These are phyloP conservation scores for Fraxinus platypoda DNA, from an alignment of 305 asterid species.

Conservation along the genomic window DNA sequence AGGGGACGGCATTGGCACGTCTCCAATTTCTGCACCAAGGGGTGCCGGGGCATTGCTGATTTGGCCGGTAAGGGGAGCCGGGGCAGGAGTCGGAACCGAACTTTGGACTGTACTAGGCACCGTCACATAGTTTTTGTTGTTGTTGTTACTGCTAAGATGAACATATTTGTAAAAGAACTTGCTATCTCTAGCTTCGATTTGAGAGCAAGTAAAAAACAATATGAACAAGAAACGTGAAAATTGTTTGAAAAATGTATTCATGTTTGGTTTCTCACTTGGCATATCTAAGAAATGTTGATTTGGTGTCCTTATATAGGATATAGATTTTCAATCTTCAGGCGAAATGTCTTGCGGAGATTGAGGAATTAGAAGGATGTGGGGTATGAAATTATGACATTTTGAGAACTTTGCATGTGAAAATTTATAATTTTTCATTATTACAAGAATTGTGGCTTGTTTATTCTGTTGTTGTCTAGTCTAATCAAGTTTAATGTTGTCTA, in stretches of 20 bases:
- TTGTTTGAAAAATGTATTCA: slow-evolving; percentile 38
- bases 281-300: not conserved
- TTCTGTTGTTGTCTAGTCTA: not conserved
- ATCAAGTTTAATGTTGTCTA: not conserved
- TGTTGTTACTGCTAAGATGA: slow-evolving; percentile 23
- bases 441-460: not conserved
- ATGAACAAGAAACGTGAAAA: slow-evolving; percentile 29
- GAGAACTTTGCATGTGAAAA: slow-evolving; percentile 40
- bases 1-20: not conserved
- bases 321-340: slow-evolving; percentile 13
- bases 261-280: slow-evolving; percentile 14
- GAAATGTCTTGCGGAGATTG: slow-evolving; percentile 45
- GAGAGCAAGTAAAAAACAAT: slow-evolving; percentile 14
- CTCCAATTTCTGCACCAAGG: not conserved
- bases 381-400: slow-evolving; percentile 35
- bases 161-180: slow-evolving; percentile 36
- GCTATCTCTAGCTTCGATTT: slow-evolving; percentile 43
- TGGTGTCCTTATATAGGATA: not conserved
- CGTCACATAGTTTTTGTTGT: slow-evolving; percentile 17
- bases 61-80: slow-evolving; percentile 15
- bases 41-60: slow-evolving; percentile 17
- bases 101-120: slow-evolving; percentile 18
- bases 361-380: slow-evolving; percentile 42
- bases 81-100: slow-evolving; percentile 19
- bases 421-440: slow-evolving; percentile 13